Percentiles rank a stretch among this genome's conserved stretches.
phyloP scores from a whole-genome alignment of 352 stramenopile species.

The Peronospora tabacina region DNA sequence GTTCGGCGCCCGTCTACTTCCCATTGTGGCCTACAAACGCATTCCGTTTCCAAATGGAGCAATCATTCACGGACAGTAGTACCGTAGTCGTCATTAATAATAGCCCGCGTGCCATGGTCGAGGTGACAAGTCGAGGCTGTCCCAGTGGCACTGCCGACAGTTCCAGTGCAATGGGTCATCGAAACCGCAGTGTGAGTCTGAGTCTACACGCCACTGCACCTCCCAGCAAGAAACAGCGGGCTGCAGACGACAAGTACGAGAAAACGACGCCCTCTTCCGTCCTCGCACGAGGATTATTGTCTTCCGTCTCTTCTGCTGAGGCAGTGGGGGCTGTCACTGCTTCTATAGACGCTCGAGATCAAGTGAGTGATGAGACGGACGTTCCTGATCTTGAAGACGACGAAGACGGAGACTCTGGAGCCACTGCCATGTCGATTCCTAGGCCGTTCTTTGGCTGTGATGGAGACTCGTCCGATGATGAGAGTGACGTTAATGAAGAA shows the following conservation, averaged over 20 bases:
- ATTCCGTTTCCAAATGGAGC: constrained; percentile 16
- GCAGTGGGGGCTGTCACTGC: constrained; percentile 3
- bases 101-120: constrained; percentile 9
- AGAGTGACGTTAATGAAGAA: constrained; percentile 54
- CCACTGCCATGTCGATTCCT: constrained; percentile 1
- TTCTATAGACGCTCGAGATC: constrained; percentile 18
- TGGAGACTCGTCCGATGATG: constrained; percentile 24
- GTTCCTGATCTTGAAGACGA: constrained; percentile 22
- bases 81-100: constrained; percentile 24
- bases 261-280: constrained; percentile 20
- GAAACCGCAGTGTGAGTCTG: constrained; percentile 67
- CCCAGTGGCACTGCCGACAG: constrained; percentile 14
- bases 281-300: constrained; percentile 6
- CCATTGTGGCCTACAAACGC: not conserved
- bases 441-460: constrained; percentile 20
- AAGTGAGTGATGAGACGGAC: constrained; percentile 22
- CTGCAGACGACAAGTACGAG: constrained; percentile 71
- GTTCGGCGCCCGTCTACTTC: not conserved
- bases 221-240: constrained; percentile 70
- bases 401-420: constrained; percentile 3
- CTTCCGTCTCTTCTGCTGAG: constrained; percentile 7
- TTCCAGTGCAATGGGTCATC: constrained; percentile 22
- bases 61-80: constrained; percentile 24
- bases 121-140: constrained; percentile 10
- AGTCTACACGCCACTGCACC: constrained; percentile 46